Evolutionary conservation across 2,329 filamentous ascomycete genomes (phyloP), one percentile per base, ranked within the genome.

Genomic region (Stagonosporopsis rhizophila): DNA sequence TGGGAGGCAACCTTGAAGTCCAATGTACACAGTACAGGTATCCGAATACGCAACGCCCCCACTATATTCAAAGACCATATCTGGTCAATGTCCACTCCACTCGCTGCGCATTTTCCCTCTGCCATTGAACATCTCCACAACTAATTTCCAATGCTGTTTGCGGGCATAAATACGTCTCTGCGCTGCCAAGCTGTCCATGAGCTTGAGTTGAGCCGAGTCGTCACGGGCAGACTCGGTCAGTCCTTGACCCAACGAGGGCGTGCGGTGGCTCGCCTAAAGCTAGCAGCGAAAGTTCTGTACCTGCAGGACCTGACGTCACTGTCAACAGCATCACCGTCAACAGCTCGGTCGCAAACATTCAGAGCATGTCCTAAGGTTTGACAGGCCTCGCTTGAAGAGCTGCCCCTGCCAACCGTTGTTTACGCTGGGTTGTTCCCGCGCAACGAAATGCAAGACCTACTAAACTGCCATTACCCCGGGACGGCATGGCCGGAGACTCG

Each of bases 381-480:
- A 4, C 25, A 25, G 23, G n/a, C n/a, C 4, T 42, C 27, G 40
- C n/a, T 20, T 19, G 20, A 19, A 11, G 4, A 25, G 20, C 11
- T 39, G 37, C 37, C 37, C 37, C 37, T 39, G 32, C 20, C 17
- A 11, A 44, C 25, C 9, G 22, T 44, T 39, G 23, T 46, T 52
- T 22, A 20, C 23, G 32, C 53, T 25, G 19, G 23, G 23, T 44
- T n/a, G 47, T 47, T 42, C 32, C 41, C 46, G 40, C 35, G 37
- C 27, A 6, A 25, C 25, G 28, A 30, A 30, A 32, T 40, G 25
- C 17, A 42, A 41, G 23, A 27, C 34, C 1, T 35, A 4, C 14
- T 41, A 22, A 41, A 17, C 52, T 46, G 37, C 46, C 32, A 34
- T 52, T 25, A 52, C 30, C 47, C 44, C 25, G 30, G 47, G 14